Base-by-base conservation (phyloP, 306 rosid species). In the Parietaria judaica region DNA sequence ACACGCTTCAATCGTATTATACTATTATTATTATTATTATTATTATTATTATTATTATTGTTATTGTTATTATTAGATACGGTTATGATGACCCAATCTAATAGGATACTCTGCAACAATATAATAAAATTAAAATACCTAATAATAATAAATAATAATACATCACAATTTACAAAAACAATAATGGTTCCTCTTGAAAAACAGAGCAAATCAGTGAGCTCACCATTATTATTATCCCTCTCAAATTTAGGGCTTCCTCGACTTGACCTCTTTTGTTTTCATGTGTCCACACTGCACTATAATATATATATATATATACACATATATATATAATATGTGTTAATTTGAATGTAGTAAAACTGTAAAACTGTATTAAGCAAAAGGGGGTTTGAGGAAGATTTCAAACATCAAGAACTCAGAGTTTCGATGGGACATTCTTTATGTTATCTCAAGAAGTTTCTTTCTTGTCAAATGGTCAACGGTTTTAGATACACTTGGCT, bases 41-140 rank as follows among this genome's bases (percentile, higher is more conserved):
- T 23, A 23, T 23, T 23, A 23, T 23, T 23, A 23, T 23, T 23
- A 23, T 23, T 23, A 23, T 23, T 23, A 23, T 23, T 23, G 14
- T 41, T 60, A 63, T 58, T 53, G 68, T 64, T 47, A 66, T 10
- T 63, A 51, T 72, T 59, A 63, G 82, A 90, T 84, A 80, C 78
- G 79, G 90, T 79, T 80, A 90, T 90, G 88, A 90, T 90, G 82
- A 72, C 84, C 64, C 68, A 81, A 67, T 64, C 68, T 39, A 38
- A 73, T 74, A 72, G 81, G 65, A 75, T 72, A 72, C 80, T 75
- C 81, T 77, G 78, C 47, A 68, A 59, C 15, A 31, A 38, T 0
- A 38, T 3, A 37, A 11, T 13, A 11, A 10, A 59, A 15, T 38
- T 39, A 4, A 49, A 7, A 49, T 49, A n/a, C 13, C 9, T 49